phyloP scores from a whole-genome alignment of 306 rosid genomes.

The Trifolium dubium region DNA sequence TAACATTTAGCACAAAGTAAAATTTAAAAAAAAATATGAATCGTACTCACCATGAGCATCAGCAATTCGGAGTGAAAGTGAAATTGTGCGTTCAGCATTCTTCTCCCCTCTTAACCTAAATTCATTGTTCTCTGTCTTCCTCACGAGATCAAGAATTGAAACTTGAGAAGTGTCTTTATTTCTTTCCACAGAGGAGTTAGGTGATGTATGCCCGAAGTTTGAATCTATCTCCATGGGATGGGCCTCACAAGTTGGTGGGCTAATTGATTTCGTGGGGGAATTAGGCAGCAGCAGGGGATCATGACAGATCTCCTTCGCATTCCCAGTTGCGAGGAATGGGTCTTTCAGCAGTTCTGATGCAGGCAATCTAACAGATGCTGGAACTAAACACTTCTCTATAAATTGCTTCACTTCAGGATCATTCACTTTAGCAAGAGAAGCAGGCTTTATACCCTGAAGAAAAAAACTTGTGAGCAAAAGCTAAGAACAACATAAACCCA shows the following conservation, averaged over 20 bases:
- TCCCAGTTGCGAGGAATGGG: conserved; percentile 74
- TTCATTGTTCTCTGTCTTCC: conserved; percentile 53
- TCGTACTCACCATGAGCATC: conserved; percentile 65
- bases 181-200: conserved; percentile 44
- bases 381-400: conserved; percentile 88
- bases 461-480: conserved; percentile 7
- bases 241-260: conserved; percentile 48
- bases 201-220: conserved; percentile 50
- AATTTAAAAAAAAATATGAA: background rate
- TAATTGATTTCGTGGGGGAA: conserved; percentile 39
- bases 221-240: conserved; percentile 70
- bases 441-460: conserved; percentile 84
- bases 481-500: conserved; percentile 10
- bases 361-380: conserved; percentile 68
- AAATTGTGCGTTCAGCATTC: conserved; percentile 54
- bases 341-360: conserved; percentile 83
- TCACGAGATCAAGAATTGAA: conserved; percentile 51
- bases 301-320: conserved; percentile 42
- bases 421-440: conserved; percentile 72
- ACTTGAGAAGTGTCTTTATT: conserved; percentile 46
- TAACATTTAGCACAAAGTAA: conserved; percentile 34
- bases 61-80: conserved; percentile 62
- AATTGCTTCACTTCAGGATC: conserved; percentile 75
- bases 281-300: conserved; percentile 34
- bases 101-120: conserved; percentile 70